Base-by-base conservation (phyloP, 352 stramenopile species). In the Phytopythium boreale region DNA sequence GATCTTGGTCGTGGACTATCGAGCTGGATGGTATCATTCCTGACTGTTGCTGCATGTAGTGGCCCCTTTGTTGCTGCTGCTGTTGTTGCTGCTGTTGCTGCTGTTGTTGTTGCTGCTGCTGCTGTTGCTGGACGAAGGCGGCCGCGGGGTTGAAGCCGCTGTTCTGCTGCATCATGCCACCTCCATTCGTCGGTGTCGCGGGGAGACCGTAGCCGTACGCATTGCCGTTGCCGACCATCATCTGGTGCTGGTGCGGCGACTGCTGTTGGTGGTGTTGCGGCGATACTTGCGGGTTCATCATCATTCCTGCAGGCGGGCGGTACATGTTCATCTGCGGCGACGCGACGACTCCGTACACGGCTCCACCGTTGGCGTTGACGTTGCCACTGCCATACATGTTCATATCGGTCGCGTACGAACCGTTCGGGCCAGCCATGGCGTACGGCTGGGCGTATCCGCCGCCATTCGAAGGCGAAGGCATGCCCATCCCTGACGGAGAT, bases 311-410 rank as follows among this genome's bases (percentile, higher is more conserved):
- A 11, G 26, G 20, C 7, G 29, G 31, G 26, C 65, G 75, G 57
- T 87, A 84, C 31, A 69, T 71, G 52, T 65, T 68, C 71, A 80
- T 71, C 51, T 75, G 69, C 17, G 74, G 59, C 11, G 59, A 22
- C 15, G 55, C 51, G n/a, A 52, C n/a, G 10, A 52, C 46, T 20
- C 10, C 46, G 68, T 81, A 84, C 49, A 79, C 64, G 24, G 59
- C 47, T 12, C 61, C 69, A 34, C 64, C 69, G 37, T 65, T 72
- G 62, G 15, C 4, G 15, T 50, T 47, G 53, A n/a, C 17, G 24
- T 36, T 37, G 2, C 49, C 50, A 70, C 71, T 37, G 55, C 49
- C 63, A 66, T 88, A 90, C 70, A 88, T 74, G 50, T 74, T 82
- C 67, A 84, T 74, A 60, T 75, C 69, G 11, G 63, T 55, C 50